Percentiles rank a stretch among this genome's conserved stretches.
These are phyloP conservation scores for Spathaspora sp. DNA, from an alignment of 805 yeast genomes.

Conservation along the genomic window DNA sequence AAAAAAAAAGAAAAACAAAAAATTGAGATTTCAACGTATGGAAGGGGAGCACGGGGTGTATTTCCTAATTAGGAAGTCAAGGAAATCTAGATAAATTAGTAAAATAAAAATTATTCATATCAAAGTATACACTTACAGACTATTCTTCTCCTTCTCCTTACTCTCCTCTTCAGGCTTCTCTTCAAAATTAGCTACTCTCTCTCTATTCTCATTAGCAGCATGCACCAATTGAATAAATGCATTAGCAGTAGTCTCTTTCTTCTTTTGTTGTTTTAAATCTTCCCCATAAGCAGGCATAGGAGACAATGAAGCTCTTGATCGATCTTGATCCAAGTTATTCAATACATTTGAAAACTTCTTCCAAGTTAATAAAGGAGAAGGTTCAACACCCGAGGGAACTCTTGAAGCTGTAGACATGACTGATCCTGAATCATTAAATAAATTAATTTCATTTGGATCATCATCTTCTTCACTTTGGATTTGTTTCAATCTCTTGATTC, in stretches of 20 bases:
- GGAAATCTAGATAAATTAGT: neutral
- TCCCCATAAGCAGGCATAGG: conserved; percentile 7
- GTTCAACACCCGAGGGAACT: conserved; percentile 7
- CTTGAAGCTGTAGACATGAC: conserved; percentile 5
- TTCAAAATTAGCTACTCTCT: conserved; percentile 26
- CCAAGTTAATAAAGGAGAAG: conserved; percentile 25
- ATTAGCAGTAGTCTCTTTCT: conserved; percentile 43
- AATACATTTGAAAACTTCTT: conserved; percentile 22
- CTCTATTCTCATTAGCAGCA: conserved; percentile 63
- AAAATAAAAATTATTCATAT: neutral
- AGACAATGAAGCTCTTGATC: conserved; percentile 21
- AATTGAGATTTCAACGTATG: neutral
- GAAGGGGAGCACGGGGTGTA: neutral
- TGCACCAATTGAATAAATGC: conserved; percentile 69
- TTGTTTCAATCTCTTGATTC: conserved; percentile 66
- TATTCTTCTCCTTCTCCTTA: too few species aligned
- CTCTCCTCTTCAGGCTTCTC: too few species aligned
- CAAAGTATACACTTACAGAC: neutral
- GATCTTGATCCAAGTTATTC: conserved; percentile 13
- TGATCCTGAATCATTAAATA: conserved; percentile 35
- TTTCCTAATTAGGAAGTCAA: neutral
- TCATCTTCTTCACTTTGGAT: conserved; percentile 57
- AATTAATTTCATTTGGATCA: conserved; percentile 44
- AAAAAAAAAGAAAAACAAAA: neutral
- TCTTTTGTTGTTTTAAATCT: conserved; percentile 8